A percentile compares a stretch with the other conserved stretches of the same genome.
Conservation (phyloP, 2,329 filamentous ascomycete genomes). For the Hypoxylon sp. region DNA sequence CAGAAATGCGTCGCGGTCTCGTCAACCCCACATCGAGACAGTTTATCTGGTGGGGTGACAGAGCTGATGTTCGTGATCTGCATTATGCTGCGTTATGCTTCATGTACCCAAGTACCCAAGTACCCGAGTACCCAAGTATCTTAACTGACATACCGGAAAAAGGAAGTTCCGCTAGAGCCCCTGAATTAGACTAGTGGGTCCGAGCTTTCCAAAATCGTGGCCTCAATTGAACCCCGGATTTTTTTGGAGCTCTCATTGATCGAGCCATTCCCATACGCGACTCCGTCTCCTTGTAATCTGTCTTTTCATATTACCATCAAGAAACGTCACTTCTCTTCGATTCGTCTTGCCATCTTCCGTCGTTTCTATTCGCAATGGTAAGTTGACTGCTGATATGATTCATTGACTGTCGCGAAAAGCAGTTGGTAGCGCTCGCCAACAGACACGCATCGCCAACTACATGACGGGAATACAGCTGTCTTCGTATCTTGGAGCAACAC, state of each 20-base stretch:
- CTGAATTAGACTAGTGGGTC: neutral
- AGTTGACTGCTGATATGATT: slow-evolving; percentile 5
- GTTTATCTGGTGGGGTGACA: slow-evolving; percentile 17
- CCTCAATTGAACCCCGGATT: slow-evolving; percentile 50
- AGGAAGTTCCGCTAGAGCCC: slow-evolving; percentile 22
- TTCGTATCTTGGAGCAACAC: neutral
- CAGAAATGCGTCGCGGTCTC: slow-evolving; percentile 18
- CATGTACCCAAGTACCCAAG: neutral
- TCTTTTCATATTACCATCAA: slow-evolving; percentile 41
- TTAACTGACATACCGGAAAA: slow-evolving; percentile 29
- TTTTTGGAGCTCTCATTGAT: slow-evolving; percentile 42
- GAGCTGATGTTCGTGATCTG: neutral
- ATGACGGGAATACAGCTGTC: no score
- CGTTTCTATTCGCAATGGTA: slow-evolving; percentile 37
- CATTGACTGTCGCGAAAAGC: neutral
- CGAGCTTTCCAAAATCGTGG: slow-evolving; percentile 47
- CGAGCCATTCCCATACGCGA: slow-evolving; percentile 36
- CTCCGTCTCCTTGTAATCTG: slow-evolving; percentile 43
- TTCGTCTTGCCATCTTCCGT: slow-evolving; percentile 26
- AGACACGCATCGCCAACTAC: neutral
- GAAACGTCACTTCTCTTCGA: slow-evolving; percentile 21
- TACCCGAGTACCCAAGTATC: neutral
- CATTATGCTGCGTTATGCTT: neutral
- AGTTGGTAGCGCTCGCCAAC: neutral
- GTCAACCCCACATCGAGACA: slow-evolving; percentile 32